These are phyloP conservation scores for Sporormia fimetaria DNA, from an alignment of 495 filamentous ascomycete genomes.

Conservation along the genomic window DNA sequence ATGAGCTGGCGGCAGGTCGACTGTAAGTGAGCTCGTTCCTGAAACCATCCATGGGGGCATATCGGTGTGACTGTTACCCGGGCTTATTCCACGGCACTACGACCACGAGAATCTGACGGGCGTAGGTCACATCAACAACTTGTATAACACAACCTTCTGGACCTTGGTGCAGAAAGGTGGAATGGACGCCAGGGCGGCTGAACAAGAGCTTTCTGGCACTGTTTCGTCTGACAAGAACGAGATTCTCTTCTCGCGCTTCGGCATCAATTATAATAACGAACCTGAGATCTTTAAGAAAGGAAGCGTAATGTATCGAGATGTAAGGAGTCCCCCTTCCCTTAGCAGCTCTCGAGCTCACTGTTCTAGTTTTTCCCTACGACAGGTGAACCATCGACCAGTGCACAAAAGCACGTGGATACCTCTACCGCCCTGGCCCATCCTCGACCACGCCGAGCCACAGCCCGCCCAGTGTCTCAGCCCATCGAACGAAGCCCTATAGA, in stretches of 20 bases:
- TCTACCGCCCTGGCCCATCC: conserved; percentile 10
- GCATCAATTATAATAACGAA: conserved; percentile 96
- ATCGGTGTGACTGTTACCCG: background rate
- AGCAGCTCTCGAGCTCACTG: background rate
- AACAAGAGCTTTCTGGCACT: conserved; percentile 71
- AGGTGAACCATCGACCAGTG: conserved; percentile 5
- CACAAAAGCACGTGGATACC: background rate
- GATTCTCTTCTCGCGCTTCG: conserved; percentile 78
- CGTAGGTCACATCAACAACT: conserved; percentile 88
- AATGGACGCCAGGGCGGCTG: conserved; percentile 63
- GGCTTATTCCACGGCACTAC: background rate
- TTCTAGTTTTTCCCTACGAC: conserved; percentile 15
- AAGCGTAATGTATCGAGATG: conserved; percentile 76
- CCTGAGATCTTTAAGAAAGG: conserved; percentile 86
- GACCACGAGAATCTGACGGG: background rate
- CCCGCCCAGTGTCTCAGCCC: conserved; percentile 17
- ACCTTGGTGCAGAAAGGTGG: conserved; percentile 66
- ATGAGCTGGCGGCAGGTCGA: conserved; percentile 96
- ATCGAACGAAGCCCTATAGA: conserved; percentile 1
- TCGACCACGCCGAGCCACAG: background rate
- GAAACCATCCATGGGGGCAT: background rate
- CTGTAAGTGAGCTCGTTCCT: conserved; percentile 45
- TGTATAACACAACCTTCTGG: conserved; percentile 98
- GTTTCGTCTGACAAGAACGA: conserved; percentile 84
- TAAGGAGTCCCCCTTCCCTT: conserved; percentile 33